Evolutionary conservation across 83 land plant genomes (phyloP).

Genomic region (Larix sibirica): DNA sequence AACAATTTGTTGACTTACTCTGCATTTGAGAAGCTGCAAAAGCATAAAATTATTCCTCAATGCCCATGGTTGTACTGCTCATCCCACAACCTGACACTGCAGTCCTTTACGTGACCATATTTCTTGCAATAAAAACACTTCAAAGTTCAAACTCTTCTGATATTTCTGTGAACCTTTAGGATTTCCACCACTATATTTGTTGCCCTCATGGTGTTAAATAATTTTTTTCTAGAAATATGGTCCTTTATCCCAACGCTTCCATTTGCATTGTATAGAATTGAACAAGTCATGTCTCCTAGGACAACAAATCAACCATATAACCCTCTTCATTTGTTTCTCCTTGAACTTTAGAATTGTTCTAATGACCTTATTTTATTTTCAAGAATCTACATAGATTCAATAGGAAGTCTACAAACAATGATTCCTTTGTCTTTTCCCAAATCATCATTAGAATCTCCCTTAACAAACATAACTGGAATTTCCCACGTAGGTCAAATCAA

Average conservation of each 20-base stretch:
- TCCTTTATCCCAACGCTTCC: slow-evolving; percentile 36
- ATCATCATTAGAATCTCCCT: slow-evolving; percentile 50
- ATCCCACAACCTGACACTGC: too few species aligned
- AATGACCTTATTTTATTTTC: slow-evolving; percentile 85
- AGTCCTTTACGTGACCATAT: too few species aligned
- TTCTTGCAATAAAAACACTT: too few species aligned
- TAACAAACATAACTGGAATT: slow-evolving; percentile 79
- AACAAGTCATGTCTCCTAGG: slow-evolving; percentile 80
- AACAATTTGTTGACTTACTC: too few species aligned
- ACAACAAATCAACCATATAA: slow-evolving; percentile 82
- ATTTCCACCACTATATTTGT: too few species aligned
- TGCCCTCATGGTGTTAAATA: too few species aligned
- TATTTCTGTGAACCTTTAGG: too few species aligned
- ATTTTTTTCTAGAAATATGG: background rate
- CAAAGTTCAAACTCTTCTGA: too few species aligned
- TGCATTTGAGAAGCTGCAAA: too few species aligned
- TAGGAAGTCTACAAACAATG: slow-evolving; percentile 65
- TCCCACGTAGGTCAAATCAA: slow-evolving; percentile 94
- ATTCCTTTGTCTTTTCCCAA: slow-evolving; percentile 45
- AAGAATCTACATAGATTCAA: slow-evolving; percentile 76
- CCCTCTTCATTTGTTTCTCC: slow-evolving; percentile 89
- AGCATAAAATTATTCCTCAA: too few species aligned
- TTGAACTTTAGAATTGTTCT: slow-evolving; percentile 79
- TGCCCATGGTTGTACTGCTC: too few species aligned
- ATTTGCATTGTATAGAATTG: slow-evolving; percentile 52